These are phyloP conservation scores for Camillea tinctor DNA, from an alignment of 2,329 filamentous ascomycete species.

Conservation along the genomic window DNA sequence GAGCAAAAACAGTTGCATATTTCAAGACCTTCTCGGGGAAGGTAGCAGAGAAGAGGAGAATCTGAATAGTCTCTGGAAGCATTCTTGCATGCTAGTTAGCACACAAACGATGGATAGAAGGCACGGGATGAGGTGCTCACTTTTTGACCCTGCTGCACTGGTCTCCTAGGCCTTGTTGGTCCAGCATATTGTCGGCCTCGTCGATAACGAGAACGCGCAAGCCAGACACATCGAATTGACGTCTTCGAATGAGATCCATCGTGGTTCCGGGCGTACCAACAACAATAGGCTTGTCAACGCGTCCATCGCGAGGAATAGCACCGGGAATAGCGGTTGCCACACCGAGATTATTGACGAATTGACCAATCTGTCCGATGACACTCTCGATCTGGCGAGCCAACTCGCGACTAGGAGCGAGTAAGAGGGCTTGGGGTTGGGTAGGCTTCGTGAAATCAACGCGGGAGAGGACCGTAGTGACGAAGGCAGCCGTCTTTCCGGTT, in stretches of 20 bases:
- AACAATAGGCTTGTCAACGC: conserved; percentile 74
- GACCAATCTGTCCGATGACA: conserved; percentile 80
- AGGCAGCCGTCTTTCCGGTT: conserved; percentile 96
- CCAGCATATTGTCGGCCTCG: conserved; percentile 98
- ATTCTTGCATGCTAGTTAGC: conserved; percentile 52
- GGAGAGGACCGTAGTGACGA: conserved; percentile 86
- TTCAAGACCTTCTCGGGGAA: conserved; percentile 81
- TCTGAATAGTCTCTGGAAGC: conserved; percentile 74
- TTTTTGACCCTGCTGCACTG: conserved; percentile 88
- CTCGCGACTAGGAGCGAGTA: conserved; percentile 90
- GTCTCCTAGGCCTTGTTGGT: conserved; percentile 90
- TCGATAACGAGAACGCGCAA: conserved; percentile 87
- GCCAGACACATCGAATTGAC: conserved; percentile 67
- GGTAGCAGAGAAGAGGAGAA: conserved; percentile 93
- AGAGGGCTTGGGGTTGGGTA: conserved; percentile 76
- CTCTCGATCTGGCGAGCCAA: conserved; percentile 90
- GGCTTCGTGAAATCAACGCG: conserved; percentile 73
- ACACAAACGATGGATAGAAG: not conserved
- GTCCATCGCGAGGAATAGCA: conserved; percentile 64
- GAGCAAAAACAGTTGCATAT: conserved; percentile 83
- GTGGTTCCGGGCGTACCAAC: conserved; percentile 94
- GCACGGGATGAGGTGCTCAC: conserved; percentile 49
- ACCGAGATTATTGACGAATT: conserved; percentile 73
- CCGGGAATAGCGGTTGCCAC: conserved; percentile 84
- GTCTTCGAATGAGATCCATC: conserved; percentile 78